Evolutionary conservation across 2,329 filamentous ascomycete species (phyloP), one percentile per base, ranked within the genome.

Genomic region (Trichoderma atrobrunneum): DNA sequence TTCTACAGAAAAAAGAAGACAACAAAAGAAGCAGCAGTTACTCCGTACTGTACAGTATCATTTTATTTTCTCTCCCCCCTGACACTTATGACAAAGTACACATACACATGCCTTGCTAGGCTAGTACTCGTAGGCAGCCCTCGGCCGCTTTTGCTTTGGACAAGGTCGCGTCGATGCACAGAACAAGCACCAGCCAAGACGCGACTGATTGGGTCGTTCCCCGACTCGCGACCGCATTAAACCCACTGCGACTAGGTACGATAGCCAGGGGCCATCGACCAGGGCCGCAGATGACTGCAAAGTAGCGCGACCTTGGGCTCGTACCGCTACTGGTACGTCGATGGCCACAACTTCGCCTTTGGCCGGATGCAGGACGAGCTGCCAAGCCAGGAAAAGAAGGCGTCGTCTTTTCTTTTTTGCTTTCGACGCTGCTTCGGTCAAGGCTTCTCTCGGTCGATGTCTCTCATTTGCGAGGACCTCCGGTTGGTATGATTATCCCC

Each of bases 121-220:
- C 65, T 43, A 43, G 36, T 62, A 16, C 56, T 43, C 16, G 36
- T 62, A 54, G 67, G 57, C 51, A 39, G 18, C 61, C 74, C 48
- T 75, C 74, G 72, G 72, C 77, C 39, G 57, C 67, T 26, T 62
- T 70, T 28, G 69, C 30, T n/a, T 43, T 43, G 16, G 39, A 43
- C 76, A 66, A 26, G 75, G 77, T 78, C 78, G 69, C 74, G 77
- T 78, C 76, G 76, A 78, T 77, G 74, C 74, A 72, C 75, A 62
- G 71, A 75, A 74, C 75, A 65, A 61, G 59, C 59, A 62, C 57
- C 26, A 39, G 59, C 43, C 56, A 34, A 30, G 67, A 63, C 72
- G 65, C 59, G 69, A 70, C 51, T 76, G 74, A 81, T 81, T 80
- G 78, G 79, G 70, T 74, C 43, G 28, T 60, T 36, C 70, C 70